phyloP scores from a whole-genome alignment of 352 stramenopile species.

The Globisporangium paroecandrum region DNA sequence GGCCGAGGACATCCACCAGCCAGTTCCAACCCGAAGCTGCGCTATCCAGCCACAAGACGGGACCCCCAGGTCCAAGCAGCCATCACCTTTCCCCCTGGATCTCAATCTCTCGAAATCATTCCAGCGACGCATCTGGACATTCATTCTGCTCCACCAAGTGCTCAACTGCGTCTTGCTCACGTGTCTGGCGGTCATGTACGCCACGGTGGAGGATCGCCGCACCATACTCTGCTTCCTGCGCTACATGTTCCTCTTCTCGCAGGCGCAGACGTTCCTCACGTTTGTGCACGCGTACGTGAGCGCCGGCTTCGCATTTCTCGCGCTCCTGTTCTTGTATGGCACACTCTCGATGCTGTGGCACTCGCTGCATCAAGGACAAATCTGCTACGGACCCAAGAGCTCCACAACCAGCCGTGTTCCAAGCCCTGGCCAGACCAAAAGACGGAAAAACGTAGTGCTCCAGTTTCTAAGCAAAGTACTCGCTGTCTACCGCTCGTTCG shows the following conservation, averaged over 20 bases:
- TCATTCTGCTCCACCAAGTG: constrained; percentile 3
- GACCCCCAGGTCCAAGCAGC: not conserved
- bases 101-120: not conserved
- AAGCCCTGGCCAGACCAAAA: not conserved
- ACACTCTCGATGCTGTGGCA: not conserved
- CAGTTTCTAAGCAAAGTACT: not conserved
- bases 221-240: not conserved
- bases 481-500: not conserved
- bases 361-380: not conserved
- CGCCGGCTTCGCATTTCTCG: not conserved
- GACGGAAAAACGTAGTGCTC: not conserved
- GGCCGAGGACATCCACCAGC: not conserved
- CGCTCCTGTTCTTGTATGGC: not conserved
- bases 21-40: not conserved
- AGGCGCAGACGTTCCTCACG: not conserved
- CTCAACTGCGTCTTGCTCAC: not conserved
- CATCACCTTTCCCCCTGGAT: not conserved
- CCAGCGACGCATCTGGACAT: not conserved
- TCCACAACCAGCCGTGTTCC: not conserved
- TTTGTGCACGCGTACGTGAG: not conserved
- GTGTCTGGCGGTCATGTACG: not conserved
- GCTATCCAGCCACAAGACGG: not conserved
- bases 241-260: constrained; percentile 3
- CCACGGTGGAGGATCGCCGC: not conserved
- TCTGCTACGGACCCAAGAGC: not conserved